phyloP scores from a whole-genome alignment of 2,329 filamentous ascomycete genomes.

The Waltergamsia citrina region DNA sequence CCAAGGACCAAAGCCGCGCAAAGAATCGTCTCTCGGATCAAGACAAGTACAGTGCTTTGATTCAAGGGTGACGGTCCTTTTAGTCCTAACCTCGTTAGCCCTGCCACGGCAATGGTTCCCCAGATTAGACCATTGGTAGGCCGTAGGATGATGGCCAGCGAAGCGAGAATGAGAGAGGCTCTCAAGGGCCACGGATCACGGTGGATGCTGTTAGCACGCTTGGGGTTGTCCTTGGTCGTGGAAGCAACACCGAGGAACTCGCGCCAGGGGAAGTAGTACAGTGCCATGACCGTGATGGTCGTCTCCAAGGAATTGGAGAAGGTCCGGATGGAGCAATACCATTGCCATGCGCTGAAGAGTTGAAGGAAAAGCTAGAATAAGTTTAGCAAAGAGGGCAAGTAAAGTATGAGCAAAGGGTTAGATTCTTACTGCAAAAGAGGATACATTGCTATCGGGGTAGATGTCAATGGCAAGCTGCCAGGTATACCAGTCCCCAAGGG shows the following conservation, averaged over 20 bases:
- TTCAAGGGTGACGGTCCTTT: conserved; percentile 29
- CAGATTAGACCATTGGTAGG: conserved; percentile 88
- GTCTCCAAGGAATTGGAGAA: conserved; percentile 92
- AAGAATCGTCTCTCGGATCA: conserved; percentile 54
- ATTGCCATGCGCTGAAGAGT: conserved; percentile 64
- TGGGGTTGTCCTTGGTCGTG: conserved; percentile 28
- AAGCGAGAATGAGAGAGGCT: conserved; percentile 64
- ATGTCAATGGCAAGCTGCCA: conserved; percentile 71
- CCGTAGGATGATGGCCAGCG: conserved; percentile 72
- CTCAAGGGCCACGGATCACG: conserved; percentile 23
- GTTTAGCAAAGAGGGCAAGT: neutral
- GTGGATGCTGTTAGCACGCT: conserved; percentile 10
- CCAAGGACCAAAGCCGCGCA: conserved; percentile 55
- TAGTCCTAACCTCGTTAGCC: conserved; percentile 31
- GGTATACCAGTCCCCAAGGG: conserved; percentile 74
- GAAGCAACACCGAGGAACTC: conserved; percentile 44
- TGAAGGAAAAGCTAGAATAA: conserved; percentile 23
- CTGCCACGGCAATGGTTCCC: conserved; percentile 47
- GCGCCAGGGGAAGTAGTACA: conserved; percentile 83
- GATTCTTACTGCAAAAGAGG: conserved; percentile 60
- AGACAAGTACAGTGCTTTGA: conserved; percentile 32
- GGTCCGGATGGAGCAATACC: conserved; percentile 88
- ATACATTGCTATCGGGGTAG: conserved; percentile 51
- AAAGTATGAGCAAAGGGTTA: neutral
- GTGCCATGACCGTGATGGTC: conserved; percentile 70